phyloP scores from a whole-genome alignment of 352 stramenopile genomes.

The Phytophthora capsici region DNA sequence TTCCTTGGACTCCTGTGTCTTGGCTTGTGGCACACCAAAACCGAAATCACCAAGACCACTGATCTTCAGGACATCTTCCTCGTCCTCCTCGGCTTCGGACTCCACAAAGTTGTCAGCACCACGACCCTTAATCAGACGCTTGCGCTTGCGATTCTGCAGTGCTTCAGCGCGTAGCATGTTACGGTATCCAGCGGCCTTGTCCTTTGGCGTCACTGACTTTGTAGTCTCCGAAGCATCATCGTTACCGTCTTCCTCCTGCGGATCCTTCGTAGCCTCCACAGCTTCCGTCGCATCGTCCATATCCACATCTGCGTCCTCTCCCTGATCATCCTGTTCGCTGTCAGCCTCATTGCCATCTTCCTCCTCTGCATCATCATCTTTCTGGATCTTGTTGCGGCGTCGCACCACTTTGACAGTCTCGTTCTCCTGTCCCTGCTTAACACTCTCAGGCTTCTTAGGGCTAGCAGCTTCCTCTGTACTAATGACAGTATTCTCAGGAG shows the following conservation, averaged over 20 bases:
- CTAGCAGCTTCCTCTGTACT: neutral
- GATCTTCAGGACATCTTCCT: slow-evolving; percentile 86
- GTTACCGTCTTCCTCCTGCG: slow-evolving; percentile 11
- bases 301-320: slow-evolving; percentile 31
- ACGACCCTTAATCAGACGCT: slow-evolving; percentile 54
- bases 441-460: slow-evolving; percentile 5
- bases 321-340: slow-evolving; percentile 59
- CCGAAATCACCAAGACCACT: slow-evolving; percentile 84
- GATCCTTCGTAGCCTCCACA: slow-evolving; percentile 10
- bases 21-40: slow-evolving; percentile 77
- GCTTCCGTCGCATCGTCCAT: slow-evolving; percentile 28
- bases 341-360: slow-evolving; percentile 71
- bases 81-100: slow-evolving; percentile 86
- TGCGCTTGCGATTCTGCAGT: slow-evolving; percentile 56
- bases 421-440: slow-evolving; percentile 14
- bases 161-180: slow-evolving; percentile 71
- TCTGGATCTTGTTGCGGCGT: slow-evolving; percentile 50
- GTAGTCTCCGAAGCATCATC: slow-evolving; percentile 2
- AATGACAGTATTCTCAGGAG: neutral
- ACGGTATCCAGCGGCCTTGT: slow-evolving; percentile 75
- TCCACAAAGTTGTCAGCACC: slow-evolving; percentile 70
- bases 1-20: slow-evolving; percentile 78
- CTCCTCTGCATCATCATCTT: slow-evolving; percentile 51
- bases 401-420: slow-evolving; percentile 36
- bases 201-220: slow-evolving; percentile 33